Evolutionary conservation across 495 filamentous ascomycete genomes (phyloP), one percentile per base, ranked within the genome.

Genomic region (Amphirosellinia nigrospora): DNA sequence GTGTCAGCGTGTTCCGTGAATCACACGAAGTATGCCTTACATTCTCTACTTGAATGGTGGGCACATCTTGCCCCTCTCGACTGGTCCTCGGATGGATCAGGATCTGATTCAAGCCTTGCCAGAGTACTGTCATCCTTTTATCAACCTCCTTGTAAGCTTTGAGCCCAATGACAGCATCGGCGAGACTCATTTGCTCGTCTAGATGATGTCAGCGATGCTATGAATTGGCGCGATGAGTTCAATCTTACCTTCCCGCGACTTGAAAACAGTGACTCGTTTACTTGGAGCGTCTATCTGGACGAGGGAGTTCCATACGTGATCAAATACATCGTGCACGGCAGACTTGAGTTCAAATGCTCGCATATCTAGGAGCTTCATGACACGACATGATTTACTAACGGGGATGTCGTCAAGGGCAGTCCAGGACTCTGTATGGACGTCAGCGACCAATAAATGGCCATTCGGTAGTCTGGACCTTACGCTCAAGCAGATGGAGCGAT

Each of bases 321-420:
- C 83, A 64, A 90, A 83, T 39, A 90, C 80, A 34, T 85, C 85
- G 53, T 90, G 86, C 32, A 91, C 89, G 4, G 85, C 81, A 0
- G 75, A 81, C 55, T 86, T 87, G 38, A 91, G 81, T 68, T 84
- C 82, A 60, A 81, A 89, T 50, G 75, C 82, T 74, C 79, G 81
- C 46, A 84, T 82, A 73, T 81, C 82, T 65, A 82, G 80, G 58
- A 83, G 72, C 73, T 79, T 80, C 75, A 85, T 78, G n/a, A 82
- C 80, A 15, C 85, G 81, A 55, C 81, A 82, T 8, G 83, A 82
- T 67, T 79, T 82, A 75, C 80, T 82, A 26, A 83, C 70, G 10
- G 83, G 79, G 19, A 87, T 77, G 1, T 73, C 68, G 60, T 84
- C 79, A 38, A 86, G 74, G 19, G 80, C 77, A 9, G 78, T 77